Conservation (phyloP, 768 basidiomycete species). For the Dioszegia aurantiaca region DNA sequence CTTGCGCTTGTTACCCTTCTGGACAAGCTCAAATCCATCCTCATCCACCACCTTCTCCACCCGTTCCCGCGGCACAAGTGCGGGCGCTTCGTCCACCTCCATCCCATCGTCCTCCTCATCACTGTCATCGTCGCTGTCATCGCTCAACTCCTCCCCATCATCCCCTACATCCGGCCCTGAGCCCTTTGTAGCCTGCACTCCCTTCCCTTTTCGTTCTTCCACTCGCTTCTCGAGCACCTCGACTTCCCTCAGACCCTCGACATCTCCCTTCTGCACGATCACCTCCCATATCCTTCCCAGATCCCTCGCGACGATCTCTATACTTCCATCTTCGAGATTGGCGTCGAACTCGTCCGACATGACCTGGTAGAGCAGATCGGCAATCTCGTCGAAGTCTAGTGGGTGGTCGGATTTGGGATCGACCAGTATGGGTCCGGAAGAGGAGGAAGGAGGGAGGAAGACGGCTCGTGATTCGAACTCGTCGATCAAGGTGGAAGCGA, state of each 20-base stretch:
- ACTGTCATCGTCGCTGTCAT: slow-evolving; percentile 28
- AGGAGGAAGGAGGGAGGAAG: background rate
- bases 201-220: slow-evolving; percentile 22
- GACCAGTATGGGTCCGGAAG: slow-evolving; percentile 1
- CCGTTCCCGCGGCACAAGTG: slow-evolving; percentile 56
- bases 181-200: slow-evolving; percentile 29
- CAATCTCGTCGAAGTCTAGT: slow-evolving; percentile 71
- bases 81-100: slow-evolving; percentile 59
- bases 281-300: slow-evolving; percentile 50
- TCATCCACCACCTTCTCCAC: slow-evolving; percentile 77
- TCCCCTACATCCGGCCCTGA: slow-evolving; percentile 27
- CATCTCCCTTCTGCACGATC: slow-evolving; percentile 20
- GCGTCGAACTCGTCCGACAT: slow-evolving; percentile 86
- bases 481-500: slow-evolving; percentile 60
- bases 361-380: slow-evolving; percentile 74
- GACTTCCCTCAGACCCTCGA: slow-evolving; percentile 57
- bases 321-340: slow-evolving; percentile 78
- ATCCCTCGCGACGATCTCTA: slow-evolving; percentile 68
- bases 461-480: slow-evolving; percentile 50
- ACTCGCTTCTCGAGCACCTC: slow-evolving; percentile 60
- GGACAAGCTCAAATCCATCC: slow-evolving; percentile 84
- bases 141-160: slow-evolving; percentile 32
- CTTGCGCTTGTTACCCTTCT: slow-evolving; percentile 48
- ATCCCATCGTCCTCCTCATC: slow-evolving; percentile 30
- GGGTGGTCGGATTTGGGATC: slow-evolving; percentile 37